These are phyloP conservation scores for Candida glaebosa DNA, from an alignment of 805 yeast genomes.

Conservation along the genomic window DNA sequence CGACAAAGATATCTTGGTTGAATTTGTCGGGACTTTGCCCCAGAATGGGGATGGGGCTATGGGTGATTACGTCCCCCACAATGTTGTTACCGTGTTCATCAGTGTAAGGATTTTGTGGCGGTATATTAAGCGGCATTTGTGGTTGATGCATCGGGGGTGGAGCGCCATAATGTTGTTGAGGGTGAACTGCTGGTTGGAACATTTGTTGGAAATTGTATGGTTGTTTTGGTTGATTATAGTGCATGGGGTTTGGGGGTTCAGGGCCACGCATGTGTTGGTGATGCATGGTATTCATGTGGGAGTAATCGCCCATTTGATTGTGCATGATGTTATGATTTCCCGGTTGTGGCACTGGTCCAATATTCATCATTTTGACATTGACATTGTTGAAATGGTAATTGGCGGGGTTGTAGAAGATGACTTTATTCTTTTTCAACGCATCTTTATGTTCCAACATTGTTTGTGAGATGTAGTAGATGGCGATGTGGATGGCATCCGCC, in stretches of 20 bases:
- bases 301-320: conserved; percentile 19
- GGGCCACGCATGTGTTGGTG: conserved; percentile 19
- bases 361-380: conserved; percentile 13
- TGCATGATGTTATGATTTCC: conserved; percentile 6
- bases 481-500: conserved; percentile 84
- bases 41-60: conserved; percentile 32
- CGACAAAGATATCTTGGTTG: conserved; percentile 70
- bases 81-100: conserved; percentile 44
- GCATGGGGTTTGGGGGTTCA: conserved; percentile 8
- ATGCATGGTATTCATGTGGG: conserved; percentile 13
- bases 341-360: conserved; percentile 12
- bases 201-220: conserved; percentile 38
- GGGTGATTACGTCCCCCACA: conserved; percentile 42
- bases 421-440: conserved; percentile 48
- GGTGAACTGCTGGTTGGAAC: conserved; percentile 37
- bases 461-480: conserved; percentile 69
- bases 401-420: conserved; percentile 58
- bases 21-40: conserved; percentile 44
- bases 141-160: conserved; percentile 7
- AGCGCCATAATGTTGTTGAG: conserved; percentile 23
- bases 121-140: conserved; percentile 18
- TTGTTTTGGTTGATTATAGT: conserved; percentile 14
- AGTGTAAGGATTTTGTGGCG: conserved; percentile 34
- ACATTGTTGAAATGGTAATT: conserved; percentile 27
- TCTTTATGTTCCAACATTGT: conserved; percentile 61